Percentiles rank a stretch among this genome's conserved stretches.
Evolutionary conservation across 2,329 filamentous ascomycete species (phyloP).

Genomic region (Fusarium pseudograminearum): DNA sequence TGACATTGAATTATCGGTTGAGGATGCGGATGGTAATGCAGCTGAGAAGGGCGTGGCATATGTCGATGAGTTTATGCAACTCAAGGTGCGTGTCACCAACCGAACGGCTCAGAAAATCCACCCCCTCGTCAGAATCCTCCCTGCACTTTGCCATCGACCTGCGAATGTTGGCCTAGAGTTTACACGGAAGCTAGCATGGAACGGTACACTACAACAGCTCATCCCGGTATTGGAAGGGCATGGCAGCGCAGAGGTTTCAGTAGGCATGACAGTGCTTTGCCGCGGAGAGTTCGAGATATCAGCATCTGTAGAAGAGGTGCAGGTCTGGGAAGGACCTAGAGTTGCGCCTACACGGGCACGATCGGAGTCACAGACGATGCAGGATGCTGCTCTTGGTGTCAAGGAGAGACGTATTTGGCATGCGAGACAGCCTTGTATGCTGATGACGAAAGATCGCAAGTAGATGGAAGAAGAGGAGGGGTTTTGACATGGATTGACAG

Average conservation of each 20-base stretch:
- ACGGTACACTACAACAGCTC: conserved; percentile 82
- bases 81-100: conserved; percentile 81
- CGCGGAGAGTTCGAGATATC: conserved; percentile 85
- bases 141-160: conserved; percentile 79
- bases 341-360: conserved; percentile 53
- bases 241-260: conserved; percentile 67
- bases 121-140: conserved; percentile 80
- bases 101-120: conserved; percentile 75
- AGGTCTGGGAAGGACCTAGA: conserved; percentile 60
- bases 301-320: conserved; percentile 84
- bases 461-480: conserved; percentile 28
- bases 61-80: conserved; percentile 70
- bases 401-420: conserved; percentile 75
- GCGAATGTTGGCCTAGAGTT: conserved; percentile 81
- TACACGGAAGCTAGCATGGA: conserved; percentile 85
- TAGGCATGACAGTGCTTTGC: conserved; percentile 81
- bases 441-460: conserved; percentile 64
- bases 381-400: conserved; percentile 69
- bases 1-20: conserved; percentile 72
- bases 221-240: conserved; percentile 73
- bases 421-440: conserved; percentile 66
- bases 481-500: conserved; percentile 4
- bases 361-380: conserved; percentile 67
- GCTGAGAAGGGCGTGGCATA: conserved; percentile 46
- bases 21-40: conserved; percentile 47